Evolutionary conservation across 257 asterid genomes (phyloP).

Genomic region (Fraxinus americana): DNA sequence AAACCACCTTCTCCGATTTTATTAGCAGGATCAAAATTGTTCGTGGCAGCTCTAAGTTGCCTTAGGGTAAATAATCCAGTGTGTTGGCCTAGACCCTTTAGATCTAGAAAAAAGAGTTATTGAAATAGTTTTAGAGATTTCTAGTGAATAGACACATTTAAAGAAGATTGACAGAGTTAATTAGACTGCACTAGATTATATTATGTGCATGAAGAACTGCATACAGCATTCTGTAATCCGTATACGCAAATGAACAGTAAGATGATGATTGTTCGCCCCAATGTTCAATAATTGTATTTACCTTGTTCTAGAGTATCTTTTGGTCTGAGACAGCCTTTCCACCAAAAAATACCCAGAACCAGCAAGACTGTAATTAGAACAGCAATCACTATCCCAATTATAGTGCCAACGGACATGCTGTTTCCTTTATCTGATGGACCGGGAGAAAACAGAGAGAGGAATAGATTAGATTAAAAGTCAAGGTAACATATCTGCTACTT

Average conservation of each 20-base stretch:
- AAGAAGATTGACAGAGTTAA: too few species aligned
- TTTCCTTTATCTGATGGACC: constrained; percentile 28
- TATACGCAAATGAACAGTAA: background rate
- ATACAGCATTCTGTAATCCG: background rate
- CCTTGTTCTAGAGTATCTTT: constrained; percentile 42
- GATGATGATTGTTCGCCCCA: background rate
- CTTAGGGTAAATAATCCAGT: constrained; percentile 46
- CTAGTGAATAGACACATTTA: background rate
- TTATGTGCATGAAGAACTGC: too few species aligned
- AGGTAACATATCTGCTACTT: too few species aligned
- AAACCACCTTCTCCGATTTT: constrained; percentile 74
- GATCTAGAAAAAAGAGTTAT: constrained; percentile 29
- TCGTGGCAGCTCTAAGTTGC: constrained; percentile 57
- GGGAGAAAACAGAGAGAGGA: constrained; percentile 30
- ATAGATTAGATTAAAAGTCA: background rate
- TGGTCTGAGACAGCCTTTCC: constrained; percentile 47
- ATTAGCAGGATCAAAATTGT: constrained; percentile 55
- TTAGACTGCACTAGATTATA: too few species aligned
- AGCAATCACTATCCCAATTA: constrained; percentile 54
- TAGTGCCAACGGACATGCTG: constrained; percentile 40
- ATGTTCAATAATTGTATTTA: constrained; percentile 10
- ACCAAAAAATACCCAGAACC: constrained; percentile 54
- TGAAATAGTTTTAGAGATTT: background rate
- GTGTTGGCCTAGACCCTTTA: constrained; percentile 48
- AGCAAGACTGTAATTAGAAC: constrained; percentile 32